Base-by-base conservation (phyloP, 352 stramenopile species). In the Pythium aphanidermatum region DNA sequence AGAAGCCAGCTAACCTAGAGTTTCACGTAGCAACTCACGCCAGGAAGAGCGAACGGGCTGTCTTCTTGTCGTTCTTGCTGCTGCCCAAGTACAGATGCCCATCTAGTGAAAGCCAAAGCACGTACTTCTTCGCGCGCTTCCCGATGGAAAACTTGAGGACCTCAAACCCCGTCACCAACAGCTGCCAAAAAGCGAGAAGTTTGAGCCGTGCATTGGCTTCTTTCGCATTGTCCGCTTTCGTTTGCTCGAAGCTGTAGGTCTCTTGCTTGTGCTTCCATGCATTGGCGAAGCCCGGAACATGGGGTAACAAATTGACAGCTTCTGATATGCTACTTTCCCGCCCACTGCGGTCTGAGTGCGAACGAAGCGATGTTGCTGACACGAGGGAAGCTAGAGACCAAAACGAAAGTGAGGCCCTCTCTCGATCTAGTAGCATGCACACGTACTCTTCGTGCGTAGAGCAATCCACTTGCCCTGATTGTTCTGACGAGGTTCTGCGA, bases 141-240 rank as follows among this genome's bases (percentile, higher is more conserved):
- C 65, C 68, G 12, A 69, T 71, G 2, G 67, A 63, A 36, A 73
- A 83, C 30, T 66, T 73, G 29, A 65, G 43, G 9, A 82, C 61
- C 51, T 82, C 70, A 42, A 82, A 82, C 3, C 70, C 70, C 1
- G 70, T 82, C 16, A 77, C 21, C 4, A 82, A 43, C 20, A 82
- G 37, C 40, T 82, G 70, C 70, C 70, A 79, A 33, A 82, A 71
- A 3, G 67, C 70, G n/a, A 71, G 54, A 0, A 79, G 56, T 31
- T 73, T 73, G 17, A 74, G 58, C 1, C 62, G 59, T 0, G 39
- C 50, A n/a, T 63, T 55, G 9, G 41, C 39, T 10, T 78, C 66
- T 32, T 61, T 60, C 12, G 53, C 56, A 11, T 65, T 53, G 23
- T 67, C 42, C 0, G 47, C 36, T 25, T 45, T 45, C 7, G 34